Evolutionary conservation across 805 yeast species (phyloP).

Genomic region (Candida sphagnicola): DNA sequence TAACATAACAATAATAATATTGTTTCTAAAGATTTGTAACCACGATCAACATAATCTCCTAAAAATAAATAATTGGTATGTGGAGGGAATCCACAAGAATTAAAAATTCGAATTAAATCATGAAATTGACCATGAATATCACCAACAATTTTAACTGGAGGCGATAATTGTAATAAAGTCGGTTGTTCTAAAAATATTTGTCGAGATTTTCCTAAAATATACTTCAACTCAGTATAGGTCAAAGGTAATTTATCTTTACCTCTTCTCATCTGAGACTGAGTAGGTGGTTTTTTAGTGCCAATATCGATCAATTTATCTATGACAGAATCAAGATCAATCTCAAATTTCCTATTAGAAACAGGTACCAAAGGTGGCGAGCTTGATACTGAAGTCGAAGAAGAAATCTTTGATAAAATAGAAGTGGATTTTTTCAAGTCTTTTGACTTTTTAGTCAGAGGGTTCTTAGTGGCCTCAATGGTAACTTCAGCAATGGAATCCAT

Average conservation of each 20-base stretch:
- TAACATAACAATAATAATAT: constrained; percentile 48
- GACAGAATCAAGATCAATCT: constrained; percentile 57
- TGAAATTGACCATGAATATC: constrained; percentile 72
- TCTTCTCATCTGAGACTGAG: constrained; percentile 24
- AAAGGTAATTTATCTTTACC: constrained; percentile 47
- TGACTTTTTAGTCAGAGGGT: constrained; percentile 7
- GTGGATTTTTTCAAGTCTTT: not conserved
- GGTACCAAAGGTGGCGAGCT: constrained; percentile 13
- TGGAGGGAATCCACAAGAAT: constrained; percentile 60
- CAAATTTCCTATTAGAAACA: constrained; percentile 9
- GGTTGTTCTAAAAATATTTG: constrained; percentile 64
- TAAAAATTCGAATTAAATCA: constrained; percentile 52
- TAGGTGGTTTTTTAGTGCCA: constrained; percentile 30
- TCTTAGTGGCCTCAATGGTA: constrained; percentile 25
- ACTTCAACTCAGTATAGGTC: constrained; percentile 50
- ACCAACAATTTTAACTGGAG: constrained; percentile 82
- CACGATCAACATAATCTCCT: constrained; percentile 61
- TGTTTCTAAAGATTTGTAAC: constrained; percentile 55
- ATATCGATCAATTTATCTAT: constrained; percentile 56
- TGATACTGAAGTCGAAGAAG: constrained; percentile 12
- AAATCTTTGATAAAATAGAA: not conserved
- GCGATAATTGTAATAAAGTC: constrained; percentile 57
- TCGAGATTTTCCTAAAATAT: constrained; percentile 54
- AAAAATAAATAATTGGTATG: constrained; percentile 50
- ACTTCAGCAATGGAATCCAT: constrained; percentile 32